Percentiles rank a stretch among this genome's conserved stretches.
These are phyloP conservation scores for Dothistroma septosporum DNA, from an alignment of 2,329 filamentous ascomycete species.

Conservation along the genomic window DNA sequence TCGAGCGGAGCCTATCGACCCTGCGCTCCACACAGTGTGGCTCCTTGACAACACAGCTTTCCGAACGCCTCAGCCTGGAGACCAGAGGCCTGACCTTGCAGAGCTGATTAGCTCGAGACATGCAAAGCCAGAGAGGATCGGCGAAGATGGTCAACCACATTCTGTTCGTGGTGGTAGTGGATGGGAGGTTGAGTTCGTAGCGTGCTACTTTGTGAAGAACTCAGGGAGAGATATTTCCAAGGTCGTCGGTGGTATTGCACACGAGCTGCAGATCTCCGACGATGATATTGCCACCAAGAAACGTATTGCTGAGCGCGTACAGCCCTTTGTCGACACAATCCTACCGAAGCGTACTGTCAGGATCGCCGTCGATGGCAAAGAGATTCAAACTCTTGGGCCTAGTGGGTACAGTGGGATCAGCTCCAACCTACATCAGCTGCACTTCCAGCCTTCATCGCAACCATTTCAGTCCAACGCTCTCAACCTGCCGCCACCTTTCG, in stretches of 20 bases:
- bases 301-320: conserved; percentile 64
- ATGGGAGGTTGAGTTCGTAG: conserved; percentile 81
- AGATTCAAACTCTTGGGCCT: conserved; percentile 35
- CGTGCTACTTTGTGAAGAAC: conserved; percentile 73
- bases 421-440: conserved; percentile 28
- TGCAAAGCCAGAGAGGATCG: conserved; percentile 23
- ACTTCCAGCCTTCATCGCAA: conserved; percentile 22
- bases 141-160: conserved; percentile 30
- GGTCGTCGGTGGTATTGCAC: conserved; percentile 65
- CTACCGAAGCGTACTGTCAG: conserved; percentile 65
- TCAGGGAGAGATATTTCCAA: conserved; percentile 64
- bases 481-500: conserved; percentile 34
- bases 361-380: conserved; percentile 52
- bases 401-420: conserved; percentile 34
- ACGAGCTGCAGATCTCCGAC: conserved; percentile 60
- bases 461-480: conserved; percentile 23
- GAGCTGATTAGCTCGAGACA: conserved; percentile 18
- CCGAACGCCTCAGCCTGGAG: conserved; percentile 40
- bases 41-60: conserved; percentile 86
- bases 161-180: conserved; percentile 28
- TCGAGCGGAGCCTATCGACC: conserved; percentile 46
- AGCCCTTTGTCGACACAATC: conserved; percentile 74
- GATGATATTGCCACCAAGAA: conserved; percentile 50
- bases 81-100: conserved; percentile 21
- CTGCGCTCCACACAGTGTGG: conserved; percentile 73